A percentile compares a stretch with the other conserved stretches of the same genome.
These are phyloP conservation scores for Entoloma clypeatum DNA, from an alignment of 1,284 basidiomycete genomes.

Conservation along the genomic window DNA sequence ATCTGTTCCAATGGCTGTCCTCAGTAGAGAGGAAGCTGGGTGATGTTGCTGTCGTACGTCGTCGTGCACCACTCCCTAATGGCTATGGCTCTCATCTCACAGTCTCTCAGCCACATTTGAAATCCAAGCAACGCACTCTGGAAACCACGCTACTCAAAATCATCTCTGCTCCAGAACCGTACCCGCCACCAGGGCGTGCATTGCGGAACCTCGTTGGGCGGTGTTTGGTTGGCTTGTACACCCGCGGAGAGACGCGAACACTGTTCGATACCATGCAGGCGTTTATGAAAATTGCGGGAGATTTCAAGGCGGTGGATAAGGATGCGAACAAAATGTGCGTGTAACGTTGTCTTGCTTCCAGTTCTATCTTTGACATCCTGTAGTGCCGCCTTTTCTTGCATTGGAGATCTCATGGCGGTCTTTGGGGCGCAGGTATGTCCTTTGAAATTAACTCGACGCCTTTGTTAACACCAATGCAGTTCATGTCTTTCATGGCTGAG, in stretches of 20 bases:
- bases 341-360: slow-evolving; percentile 1
- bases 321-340: slow-evolving; percentile 68
- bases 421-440: slow-evolving; percentile 76
- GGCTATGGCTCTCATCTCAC: slow-evolving; percentile 12
- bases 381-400: slow-evolving; percentile 75
- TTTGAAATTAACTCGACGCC: background rate
- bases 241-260: slow-evolving; percentile 76
- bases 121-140: slow-evolving; percentile 55
- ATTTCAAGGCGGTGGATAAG: slow-evolving; percentile 63
- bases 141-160: slow-evolving; percentile 65
- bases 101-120: slow-evolving; percentile 55
- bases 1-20: slow-evolving; percentile 80
- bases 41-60: slow-evolving; percentile 46
- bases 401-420: slow-evolving; percentile 83
- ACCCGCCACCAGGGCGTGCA: slow-evolving; percentile 81
- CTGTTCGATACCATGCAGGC: slow-evolving; percentile 87
- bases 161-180: slow-evolving; percentile 54
- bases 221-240: slow-evolving; percentile 78
- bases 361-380: slow-evolving; percentile 13
- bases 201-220: slow-evolving; percentile 77
- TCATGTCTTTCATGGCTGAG: slow-evolving; percentile 94
- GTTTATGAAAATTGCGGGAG: slow-evolving; percentile 70
- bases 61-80: background rate
- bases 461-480: slow-evolving; percentile 41
- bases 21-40: slow-evolving; percentile 59